phyloP scores from a whole-genome alignment of 257 asterid genomes.

The Nicotiana paniculata region DNA sequence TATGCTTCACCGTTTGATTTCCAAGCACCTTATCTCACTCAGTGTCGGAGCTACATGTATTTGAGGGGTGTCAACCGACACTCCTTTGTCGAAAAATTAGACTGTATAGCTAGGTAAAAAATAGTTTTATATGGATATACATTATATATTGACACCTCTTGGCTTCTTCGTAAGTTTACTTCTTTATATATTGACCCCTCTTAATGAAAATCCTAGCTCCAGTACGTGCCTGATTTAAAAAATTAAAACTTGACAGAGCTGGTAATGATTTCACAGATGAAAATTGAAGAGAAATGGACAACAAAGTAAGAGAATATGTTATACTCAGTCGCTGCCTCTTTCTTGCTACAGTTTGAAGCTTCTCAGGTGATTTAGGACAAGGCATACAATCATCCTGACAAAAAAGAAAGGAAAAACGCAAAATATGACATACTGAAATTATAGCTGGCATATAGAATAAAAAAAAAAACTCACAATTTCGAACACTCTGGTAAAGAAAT shows the following conservation, averaged over 20 bases:
- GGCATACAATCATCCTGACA: slow-evolving; percentile 45
- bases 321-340: slow-evolving; percentile 67
- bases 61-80: too few species aligned
- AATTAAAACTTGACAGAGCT: background rate
- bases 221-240: background rate
- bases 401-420: background rate
- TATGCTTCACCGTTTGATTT: background rate
- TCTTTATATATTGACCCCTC: too few species aligned
- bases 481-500: background rate
- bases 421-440: background rate
- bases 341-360: slow-evolving; percentile 39
- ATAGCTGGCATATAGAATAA: background rate
- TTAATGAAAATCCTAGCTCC: too few species aligned
- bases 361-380: slow-evolving; percentile 86
- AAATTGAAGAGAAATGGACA: background rate
- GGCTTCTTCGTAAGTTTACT: too few species aligned
- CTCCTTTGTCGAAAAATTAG: too few species aligned
- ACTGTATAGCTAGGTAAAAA: too few species aligned
- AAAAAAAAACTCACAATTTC: background rate
- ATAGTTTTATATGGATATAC: too few species aligned
- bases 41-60: too few species aligned
- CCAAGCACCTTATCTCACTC: background rate
- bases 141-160: too few species aligned
- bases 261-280: background rate
- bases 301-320: background rate